phyloP scores from a whole-genome alignment of 2,329 filamentous ascomycete species.

The Aspergillus hortae region DNA sequence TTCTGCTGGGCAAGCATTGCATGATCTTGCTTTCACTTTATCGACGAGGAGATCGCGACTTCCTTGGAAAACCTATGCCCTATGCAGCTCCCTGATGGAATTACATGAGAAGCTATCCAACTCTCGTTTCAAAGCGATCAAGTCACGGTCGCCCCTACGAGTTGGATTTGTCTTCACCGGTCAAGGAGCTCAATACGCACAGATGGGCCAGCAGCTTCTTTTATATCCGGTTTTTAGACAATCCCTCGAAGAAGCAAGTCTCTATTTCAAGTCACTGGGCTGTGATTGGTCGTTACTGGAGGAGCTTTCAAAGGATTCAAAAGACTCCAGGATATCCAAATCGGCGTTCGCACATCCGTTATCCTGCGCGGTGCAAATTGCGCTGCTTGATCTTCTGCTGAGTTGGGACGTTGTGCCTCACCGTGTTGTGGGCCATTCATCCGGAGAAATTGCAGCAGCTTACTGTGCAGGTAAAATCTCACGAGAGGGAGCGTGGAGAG shows the following conservation, averaged over 20 bases:
- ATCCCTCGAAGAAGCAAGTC: conserved; percentile 8
- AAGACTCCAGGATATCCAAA: conserved; percentile 8
- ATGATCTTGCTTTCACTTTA: conserved; percentile 2
- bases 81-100: background rate
- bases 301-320: background rate
- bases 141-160: background rate
- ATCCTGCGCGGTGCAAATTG: conserved; percentile 28
- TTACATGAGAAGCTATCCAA: background rate
- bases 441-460: conserved; percentile 29
- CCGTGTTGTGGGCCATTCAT: conserved; percentile 25
- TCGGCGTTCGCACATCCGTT: conserved; percentile 23
- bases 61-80: background rate
- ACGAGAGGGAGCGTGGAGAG: conserved; percentile 6
- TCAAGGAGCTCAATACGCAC: conserved; percentile 31
- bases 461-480: conserved; percentile 18
- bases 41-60: conserved; percentile 1
- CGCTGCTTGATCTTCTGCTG: conserved; percentile 21
- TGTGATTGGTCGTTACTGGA: conserved; percentile 7
- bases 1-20: background rate
- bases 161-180: conserved; percentile 30
- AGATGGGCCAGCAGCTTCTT: conserved; percentile 24
- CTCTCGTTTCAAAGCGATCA: background rate
- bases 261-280: conserved; percentile 8
- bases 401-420: conserved; percentile 16
- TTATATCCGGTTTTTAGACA: conserved; percentile 10